Percentiles rank a stretch among this genome's conserved stretches.
Evolutionary conservation across 2,329 filamentous ascomycete species (phyloP).

Genomic region (Coleophoma cylindrospora): DNA sequence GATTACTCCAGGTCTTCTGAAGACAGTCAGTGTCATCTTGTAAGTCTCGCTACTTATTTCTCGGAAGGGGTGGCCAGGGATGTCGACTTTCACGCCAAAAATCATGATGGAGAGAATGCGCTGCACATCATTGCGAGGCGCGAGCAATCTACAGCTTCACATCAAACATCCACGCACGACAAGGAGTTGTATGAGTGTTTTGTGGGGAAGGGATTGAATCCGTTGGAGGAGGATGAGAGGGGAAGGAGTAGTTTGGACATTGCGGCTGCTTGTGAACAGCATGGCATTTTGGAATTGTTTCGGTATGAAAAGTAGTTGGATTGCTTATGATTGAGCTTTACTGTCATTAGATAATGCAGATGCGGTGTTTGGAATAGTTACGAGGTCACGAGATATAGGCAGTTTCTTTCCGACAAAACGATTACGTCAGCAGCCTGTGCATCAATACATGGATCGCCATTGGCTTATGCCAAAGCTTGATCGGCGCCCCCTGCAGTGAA

Average conservation of each 20-base stretch:
- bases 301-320: background rate
- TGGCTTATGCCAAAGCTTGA: too few relatives aligned
- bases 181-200: slow-evolving; percentile 10
- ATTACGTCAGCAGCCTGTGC: too few relatives aligned
- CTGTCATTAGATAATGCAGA: too few relatives aligned
- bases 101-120: slow-evolving; percentile 1
- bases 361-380: too few relatives aligned
- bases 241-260: slow-evolving; percentile 11
- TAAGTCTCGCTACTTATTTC: slow-evolving; percentile 6
- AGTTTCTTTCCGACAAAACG: too few relatives aligned
- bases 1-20: slow-evolving; percentile 2
- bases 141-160: too few relatives aligned
- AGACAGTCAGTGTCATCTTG: slow-evolving; percentile 5
- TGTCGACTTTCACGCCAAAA: slow-evolving; percentile 10
- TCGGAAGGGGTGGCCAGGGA: background rate
- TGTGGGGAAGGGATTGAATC: slow-evolving; percentile 8
- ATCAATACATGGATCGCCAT: too few relatives aligned
- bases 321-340: too few relatives aligned
- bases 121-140: background rate
- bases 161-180: slow-evolving; percentile 1
- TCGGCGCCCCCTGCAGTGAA: too few relatives aligned
- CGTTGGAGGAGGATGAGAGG: slow-evolving; percentile 8
- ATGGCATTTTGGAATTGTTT: slow-evolving; percentile 11
- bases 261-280: slow-evolving; percentile 10
- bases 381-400: too few relatives aligned